These are phyloP conservation scores for Exophiala xenobiotica DNA, from an alignment of 2,329 filamentous ascomycete genomes.

Conservation along the genomic window DNA sequence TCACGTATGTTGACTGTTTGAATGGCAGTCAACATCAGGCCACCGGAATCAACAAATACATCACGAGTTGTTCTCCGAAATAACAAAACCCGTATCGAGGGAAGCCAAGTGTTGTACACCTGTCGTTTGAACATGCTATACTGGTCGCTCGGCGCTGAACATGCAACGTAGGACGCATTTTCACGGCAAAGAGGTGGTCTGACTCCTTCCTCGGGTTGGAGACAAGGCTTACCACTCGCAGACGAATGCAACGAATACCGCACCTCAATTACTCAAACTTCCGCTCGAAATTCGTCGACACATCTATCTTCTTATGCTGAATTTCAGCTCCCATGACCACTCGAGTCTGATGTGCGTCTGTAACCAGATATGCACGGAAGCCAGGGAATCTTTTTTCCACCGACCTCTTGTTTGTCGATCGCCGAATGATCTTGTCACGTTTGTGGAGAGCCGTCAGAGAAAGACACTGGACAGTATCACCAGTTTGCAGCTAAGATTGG, in stretches of 20 bases:
- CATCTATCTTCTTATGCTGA: conserved; percentile 20
- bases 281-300: conserved; percentile 21
- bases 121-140: too few species aligned
- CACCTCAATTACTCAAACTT: conserved; percentile 10
- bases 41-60: background rate
- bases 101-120: too few species aligned
- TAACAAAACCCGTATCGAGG: too few species aligned
- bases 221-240: background rate
- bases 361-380: conserved; percentile 19
- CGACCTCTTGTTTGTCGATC: conserved; percentile 14
- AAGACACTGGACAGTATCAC: conserved; percentile 10
- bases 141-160: too few species aligned
- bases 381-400: conserved; percentile 19
- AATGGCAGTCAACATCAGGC: background rate
- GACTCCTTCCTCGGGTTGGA: too few species aligned
- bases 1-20: background rate
- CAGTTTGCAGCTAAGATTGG: conserved; percentile 12
- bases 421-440: conserved; percentile 15
- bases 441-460: conserved; percentile 6
- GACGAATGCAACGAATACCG: background rate
- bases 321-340: conserved; percentile 8
- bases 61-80: background rate
- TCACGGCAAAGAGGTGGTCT: too few species aligned
- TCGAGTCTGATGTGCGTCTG: conserved; percentile 16
- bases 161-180: too few species aligned